phyloP scores from a whole-genome alignment of 139 green algal genomes.

The Chlorokybus atmophyticus region DNA sequence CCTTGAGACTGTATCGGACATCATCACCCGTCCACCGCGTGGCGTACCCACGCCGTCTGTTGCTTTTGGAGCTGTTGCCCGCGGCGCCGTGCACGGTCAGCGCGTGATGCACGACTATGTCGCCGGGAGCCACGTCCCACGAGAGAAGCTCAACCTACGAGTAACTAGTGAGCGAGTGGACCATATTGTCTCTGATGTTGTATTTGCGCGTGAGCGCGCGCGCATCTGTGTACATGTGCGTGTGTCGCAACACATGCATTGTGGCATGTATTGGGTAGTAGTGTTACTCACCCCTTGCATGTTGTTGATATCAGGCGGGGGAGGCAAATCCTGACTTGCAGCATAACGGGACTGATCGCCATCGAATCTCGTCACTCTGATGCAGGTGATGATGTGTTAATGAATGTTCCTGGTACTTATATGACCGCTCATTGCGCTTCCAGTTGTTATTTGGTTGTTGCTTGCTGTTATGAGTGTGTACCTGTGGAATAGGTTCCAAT shows the following conservation, averaged over 20 bases:
- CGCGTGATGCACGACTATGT: constrained; percentile 7
- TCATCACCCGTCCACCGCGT: constrained; percentile 11
- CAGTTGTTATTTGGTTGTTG: no score
- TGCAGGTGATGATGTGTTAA: not conserved
- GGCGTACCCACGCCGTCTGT: constrained; percentile 6
- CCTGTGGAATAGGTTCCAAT: constrained; percentile 14
- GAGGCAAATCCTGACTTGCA: not conserved
- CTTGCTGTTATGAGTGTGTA: constrained; percentile 1
- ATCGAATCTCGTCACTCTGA: constrained; percentile 10
- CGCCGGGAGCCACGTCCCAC: constrained; percentile 12
- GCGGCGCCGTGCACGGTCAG: constrained; percentile 9
- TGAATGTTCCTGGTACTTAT: not conserved
- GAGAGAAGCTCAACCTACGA: constrained; percentile 6
- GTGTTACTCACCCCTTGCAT: constrained; percentile 11
- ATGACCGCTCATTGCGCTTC: not conserved
- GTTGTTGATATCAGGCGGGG: constrained; percentile 7
- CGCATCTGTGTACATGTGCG: not conserved
- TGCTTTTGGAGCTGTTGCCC: not conserved
- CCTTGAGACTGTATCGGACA: not conserved
- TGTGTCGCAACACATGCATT: not conserved
- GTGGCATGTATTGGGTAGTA: not conserved
- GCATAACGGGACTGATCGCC: constrained; percentile 2
- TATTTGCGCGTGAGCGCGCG: not conserved
- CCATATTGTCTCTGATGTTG: not conserved
- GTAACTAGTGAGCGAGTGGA: not conserved